Base-by-base conservation (phyloP, 306 rosid genomes). In the Senna tora region DNA sequence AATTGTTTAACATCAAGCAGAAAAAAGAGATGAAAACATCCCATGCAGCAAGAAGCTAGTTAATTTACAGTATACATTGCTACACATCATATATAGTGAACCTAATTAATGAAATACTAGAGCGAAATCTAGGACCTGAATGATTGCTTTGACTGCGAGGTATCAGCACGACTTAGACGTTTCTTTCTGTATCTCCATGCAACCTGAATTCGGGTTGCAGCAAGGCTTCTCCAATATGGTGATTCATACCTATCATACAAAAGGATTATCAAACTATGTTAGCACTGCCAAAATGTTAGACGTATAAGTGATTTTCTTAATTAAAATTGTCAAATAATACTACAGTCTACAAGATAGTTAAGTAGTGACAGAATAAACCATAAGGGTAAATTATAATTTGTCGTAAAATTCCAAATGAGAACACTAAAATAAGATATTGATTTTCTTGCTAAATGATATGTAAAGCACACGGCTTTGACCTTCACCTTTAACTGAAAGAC, bases 101-200 rank as follows among this genome's bases (percentile, higher is more conserved):
- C 30, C 19, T 19, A 63, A 63, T 10, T 11, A 63, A 41, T 13
- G 16, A 43, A 17, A 55, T 54, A 19, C 13, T 38, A 61, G 6
- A 61, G 5, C 53, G 16, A 22, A 49, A 60, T 19, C 53, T 21
- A 52, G 10, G 9, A n/a, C 33, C 70, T 51, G 16, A 50, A 64
- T 16, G 52, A 2, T 21, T 47, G 12, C 16, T 45, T 51, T 49
- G 65, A 13, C 50, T 4, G 47, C 6, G 82, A 50, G 65, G 80
- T 71, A 53, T 80, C 69, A 13, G 64, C 89, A 9, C 88, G 93
- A 32, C 42, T 61, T 9, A 82, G 83, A 65, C 91, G 39, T 69
- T 81, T 91, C 76, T 50, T 79, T 69, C 90, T n/a, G 76, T 89
- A 87, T 77, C 90, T 82, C 96, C 93, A 91, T 17, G 93, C 87